A percentile compares a stretch with the other conserved stretches of the same genome.
These are phyloP conservation scores for Taphrina confusa DNA, from an alignment of 1,139 yeast genomes.

Conservation along the genomic window DNA sequence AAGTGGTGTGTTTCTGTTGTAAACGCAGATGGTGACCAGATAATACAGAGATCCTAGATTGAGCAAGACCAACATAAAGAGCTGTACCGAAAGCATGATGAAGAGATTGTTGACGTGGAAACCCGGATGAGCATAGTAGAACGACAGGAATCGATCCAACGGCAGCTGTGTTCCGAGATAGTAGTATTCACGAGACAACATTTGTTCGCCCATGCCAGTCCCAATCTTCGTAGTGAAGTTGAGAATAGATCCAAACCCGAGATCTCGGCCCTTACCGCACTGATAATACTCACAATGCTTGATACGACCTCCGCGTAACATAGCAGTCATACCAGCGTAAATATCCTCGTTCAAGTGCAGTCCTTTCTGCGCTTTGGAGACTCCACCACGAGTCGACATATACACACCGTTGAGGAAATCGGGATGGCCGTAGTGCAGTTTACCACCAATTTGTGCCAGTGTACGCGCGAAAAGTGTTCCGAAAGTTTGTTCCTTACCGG, in stretches of 20 bases:
- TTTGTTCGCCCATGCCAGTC: conserved; percentile 99
- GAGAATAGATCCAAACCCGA: conserved; percentile 97
- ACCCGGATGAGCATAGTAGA: conserved; percentile 99
- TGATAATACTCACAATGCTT: conserved; percentile 99
- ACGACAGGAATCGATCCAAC: conserved; percentile 92
- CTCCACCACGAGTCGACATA: conserved; percentile 99
- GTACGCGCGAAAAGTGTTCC: conserved; percentile 98
- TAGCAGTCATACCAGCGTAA: conserved; percentile 98
- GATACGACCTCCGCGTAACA: conserved; percentile 97
- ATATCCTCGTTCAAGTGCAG: conserved; percentile 98
- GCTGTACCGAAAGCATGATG: conserved; percentile 89
- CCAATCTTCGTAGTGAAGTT: conserved; percentile 99
- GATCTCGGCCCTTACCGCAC: conserved; percentile 99
- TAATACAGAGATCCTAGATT: conserved; percentile 90
- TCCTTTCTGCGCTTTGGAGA: conserved; percentile 98
- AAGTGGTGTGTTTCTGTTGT: conserved; percentile 79
- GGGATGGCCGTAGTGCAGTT: conserved; percentile 98
- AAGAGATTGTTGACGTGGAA: conserved; percentile 97
- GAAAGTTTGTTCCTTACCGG: conserved; percentile 99
- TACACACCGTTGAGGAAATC: conserved; percentile 93
- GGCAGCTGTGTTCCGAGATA: conserved; percentile 97
- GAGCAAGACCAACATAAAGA: conserved; percentile 86
- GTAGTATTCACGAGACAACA: conserved; percentile 96
- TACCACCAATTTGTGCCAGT: conserved; percentile 97
- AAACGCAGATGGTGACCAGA: conserved; percentile 81